Evolutionary conservation across 192 early-diverging fungal genomes (phyloP).

Genomic region (Linnemannia schmuckeri): DNA sequence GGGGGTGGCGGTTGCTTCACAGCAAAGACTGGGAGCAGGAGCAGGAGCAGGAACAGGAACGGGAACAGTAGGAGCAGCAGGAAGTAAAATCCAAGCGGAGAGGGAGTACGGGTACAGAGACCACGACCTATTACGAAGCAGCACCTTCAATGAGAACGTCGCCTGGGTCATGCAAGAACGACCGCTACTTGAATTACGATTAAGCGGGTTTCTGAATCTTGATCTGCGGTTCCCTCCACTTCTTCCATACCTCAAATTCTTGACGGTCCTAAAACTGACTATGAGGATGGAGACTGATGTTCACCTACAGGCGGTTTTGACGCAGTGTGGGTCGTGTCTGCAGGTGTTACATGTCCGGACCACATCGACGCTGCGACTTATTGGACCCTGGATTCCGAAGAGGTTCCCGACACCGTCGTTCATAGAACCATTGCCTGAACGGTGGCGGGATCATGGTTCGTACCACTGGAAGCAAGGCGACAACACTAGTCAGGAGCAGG

Average conservation of each 20-base stretch:
- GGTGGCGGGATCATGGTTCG: neutral
- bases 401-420: neutral
- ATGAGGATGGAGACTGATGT: neutral
- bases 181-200: neutral
- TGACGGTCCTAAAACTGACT: neutral
- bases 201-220: neutral
- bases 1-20: neutral
- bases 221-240: neutral
- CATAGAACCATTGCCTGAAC: neutral
- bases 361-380: neutral
- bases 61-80: neutral
- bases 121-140: neutral
- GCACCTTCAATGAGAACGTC: neutral
- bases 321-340: neutral
- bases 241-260: neutral
- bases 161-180: neutral
- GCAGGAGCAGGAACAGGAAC: neutral
- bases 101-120: neutral
- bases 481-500: neutral
- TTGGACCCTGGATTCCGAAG: neutral
- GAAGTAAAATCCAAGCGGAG: neutral
- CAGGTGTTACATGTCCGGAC: neutral
- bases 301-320: neutral
- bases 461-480: too few species aligned
- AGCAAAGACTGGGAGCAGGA: neutral